A percentile compares a stretch with the other conserved stretches of the same genome.
Conservation (phyloP, 176 grass and related monocot genomes). For the Eleusine coracana region DNA sequence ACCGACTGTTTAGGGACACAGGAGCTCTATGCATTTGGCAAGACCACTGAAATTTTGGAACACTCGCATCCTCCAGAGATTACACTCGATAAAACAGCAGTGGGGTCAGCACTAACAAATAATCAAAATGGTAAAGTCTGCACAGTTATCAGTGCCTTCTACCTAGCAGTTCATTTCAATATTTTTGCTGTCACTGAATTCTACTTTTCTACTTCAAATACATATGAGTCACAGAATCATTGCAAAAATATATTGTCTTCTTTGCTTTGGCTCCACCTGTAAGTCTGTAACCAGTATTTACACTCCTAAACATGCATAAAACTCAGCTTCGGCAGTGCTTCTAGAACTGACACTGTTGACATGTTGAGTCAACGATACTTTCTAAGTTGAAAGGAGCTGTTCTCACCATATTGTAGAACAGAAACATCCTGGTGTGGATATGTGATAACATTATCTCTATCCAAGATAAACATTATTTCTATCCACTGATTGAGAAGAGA, state of each 20-base stretch:
- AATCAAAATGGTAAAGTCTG: constrained; percentile 60
- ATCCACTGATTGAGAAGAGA: too few relatives aligned
- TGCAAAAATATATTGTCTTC: not conserved
- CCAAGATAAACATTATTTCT: too few relatives aligned
- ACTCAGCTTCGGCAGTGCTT: constrained; percentile 2
- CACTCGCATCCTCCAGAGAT: constrained; percentile 36
- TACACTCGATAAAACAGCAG: constrained; percentile 32
- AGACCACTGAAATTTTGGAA: constrained; percentile 51
- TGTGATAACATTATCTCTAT: too few relatives aligned
- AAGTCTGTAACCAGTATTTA: too few relatives aligned
- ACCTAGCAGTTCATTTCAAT: constrained; percentile 7
- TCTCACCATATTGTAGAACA: too few relatives aligned
- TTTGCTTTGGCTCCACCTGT: too few relatives aligned
- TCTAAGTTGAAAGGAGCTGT: too few relatives aligned
- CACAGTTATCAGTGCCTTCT: constrained; percentile 14
- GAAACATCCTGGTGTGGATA: too few relatives aligned
- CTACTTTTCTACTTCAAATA: constrained; percentile 17
- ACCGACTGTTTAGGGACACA: constrained; percentile 59
- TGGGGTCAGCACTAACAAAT: constrained; percentile 36
- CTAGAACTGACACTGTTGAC: not conserved
- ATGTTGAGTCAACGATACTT: too few relatives aligned
- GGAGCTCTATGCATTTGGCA: constrained; percentile 52
- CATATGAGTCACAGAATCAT: not conserved
- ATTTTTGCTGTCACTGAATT: not conserved
- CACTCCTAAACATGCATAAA: not conserved